Evolutionary conservation across 495 filamentous ascomycete species (phyloP), one percentile per base, ranked within the genome.

Genomic region (Annulohypoxylon bovei): DNA sequence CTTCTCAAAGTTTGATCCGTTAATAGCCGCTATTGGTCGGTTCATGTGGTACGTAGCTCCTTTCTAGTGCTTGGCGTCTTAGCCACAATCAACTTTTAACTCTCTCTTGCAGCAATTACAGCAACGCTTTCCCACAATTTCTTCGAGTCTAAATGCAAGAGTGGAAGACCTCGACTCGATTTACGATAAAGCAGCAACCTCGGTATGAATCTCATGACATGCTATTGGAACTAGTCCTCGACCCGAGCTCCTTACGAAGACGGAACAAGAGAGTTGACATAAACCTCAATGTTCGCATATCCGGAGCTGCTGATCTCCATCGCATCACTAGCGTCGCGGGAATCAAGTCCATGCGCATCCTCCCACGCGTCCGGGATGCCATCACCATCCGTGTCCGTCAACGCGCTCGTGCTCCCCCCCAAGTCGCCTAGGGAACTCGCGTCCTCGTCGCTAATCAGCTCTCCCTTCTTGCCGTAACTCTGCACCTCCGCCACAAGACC

Each of bases 291-390:
- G n/a, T 79, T 77, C 20, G 61, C 72, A 62, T 78, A 79, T 18
- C 76, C 74, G 22, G 67, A 68, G 22, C 63, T 68, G 16, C 70
- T 64, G 9, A 72, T 75, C 57, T 70, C 62, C 53, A 74, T 72
- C 37, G 74, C 69, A 39, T 56, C 53, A 9, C 32, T 40, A 12
- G 69, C 70, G 39, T 72, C 71, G 3, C 27, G 50, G 12, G 65
- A 61, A 33, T 76, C 50, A 28, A 78, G 50, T 14, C 76, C 70
- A 25, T 76, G 56, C 12, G 70, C 73, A 25, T 53, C 42, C 23
- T 78, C 70, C 81, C 80, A 81, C 18, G 65, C 74, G 37, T 81
- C 78, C 27, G 71, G 65, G 32, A 81, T 74, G 6, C 73, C 64
- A 30, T 80, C 80, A 1, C 52, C 46, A 35, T 60, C 71, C 4